Evolutionary conservation across 2,329 filamentous ascomycete species (phyloP).

Genomic region (Cordyceps militaris): DNA sequence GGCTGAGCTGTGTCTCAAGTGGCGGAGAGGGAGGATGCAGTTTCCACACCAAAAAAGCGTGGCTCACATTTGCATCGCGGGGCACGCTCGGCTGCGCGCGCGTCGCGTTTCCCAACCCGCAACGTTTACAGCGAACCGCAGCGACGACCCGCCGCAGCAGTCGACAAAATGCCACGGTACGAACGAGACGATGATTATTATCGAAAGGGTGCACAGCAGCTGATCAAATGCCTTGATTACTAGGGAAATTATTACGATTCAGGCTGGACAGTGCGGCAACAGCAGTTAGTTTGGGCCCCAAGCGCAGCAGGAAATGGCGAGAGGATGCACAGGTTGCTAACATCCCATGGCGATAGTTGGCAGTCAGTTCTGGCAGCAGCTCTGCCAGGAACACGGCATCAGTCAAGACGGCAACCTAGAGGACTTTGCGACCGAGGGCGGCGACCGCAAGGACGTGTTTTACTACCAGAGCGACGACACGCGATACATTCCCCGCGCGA

Average conservation of each 20-base stretch:
- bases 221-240: neutral
- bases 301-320: neutral
- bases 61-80: conserved; percentile 1
- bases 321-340: neutral
- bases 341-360: conserved; percentile 54
- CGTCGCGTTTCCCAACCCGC: conserved; percentile 10
- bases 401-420: conserved; percentile 95
- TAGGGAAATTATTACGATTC: conserved; percentile 98
- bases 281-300: conserved; percentile 64
- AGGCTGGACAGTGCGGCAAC: conserved; percentile 98
- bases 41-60: neutral
- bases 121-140: neutral
- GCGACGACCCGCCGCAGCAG: neutral
- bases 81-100: conserved; percentile 5
- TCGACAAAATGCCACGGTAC: conserved; percentile 23
- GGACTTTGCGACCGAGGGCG: conserved; percentile 95
- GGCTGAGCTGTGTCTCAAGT: neutral
- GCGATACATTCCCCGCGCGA: conserved; percentile 92
- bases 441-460: conserved; percentile 97
- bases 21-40: neutral
- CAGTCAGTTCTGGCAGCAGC: conserved; percentile 97
- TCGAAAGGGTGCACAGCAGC: neutral
- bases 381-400: conserved; percentile 97
- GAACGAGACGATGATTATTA: neutral
- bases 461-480: conserved; percentile 99